phyloP scores from a whole-genome alignment of 2,329 filamentous ascomycete species.

The Tolypocladium ovalisporum region DNA sequence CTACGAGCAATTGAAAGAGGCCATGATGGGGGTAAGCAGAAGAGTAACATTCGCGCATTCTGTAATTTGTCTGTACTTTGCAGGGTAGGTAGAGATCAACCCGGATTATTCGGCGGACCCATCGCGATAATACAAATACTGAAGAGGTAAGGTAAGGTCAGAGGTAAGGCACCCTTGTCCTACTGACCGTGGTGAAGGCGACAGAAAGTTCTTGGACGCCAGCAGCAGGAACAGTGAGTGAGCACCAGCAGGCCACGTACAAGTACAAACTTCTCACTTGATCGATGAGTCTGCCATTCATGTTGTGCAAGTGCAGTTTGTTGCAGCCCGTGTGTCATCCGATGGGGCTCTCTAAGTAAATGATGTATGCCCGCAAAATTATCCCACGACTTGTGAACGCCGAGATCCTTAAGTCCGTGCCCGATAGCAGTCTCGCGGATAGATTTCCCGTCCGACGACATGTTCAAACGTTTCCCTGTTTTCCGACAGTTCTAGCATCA shows the following conservation, averaged over 20 bases:
- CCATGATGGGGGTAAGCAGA: not conserved
- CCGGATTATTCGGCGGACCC: conserved; percentile 1
- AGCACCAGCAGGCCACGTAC: not conserved
- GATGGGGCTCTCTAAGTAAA: conserved; percentile 15
- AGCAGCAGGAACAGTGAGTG: not conserved
- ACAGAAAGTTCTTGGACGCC: not conserved
- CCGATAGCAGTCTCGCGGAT: conserved; percentile 23
- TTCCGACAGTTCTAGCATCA: conserved; percentile 4
- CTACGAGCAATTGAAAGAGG: not conserved
- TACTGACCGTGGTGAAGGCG: conserved; percentile 16
- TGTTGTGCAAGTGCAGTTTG: not conserved
- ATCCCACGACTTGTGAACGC: conserved; percentile 22
- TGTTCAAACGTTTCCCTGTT: not conserved
- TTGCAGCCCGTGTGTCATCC: conserved; percentile 9
- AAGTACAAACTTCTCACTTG: not conserved
- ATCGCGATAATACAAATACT: conserved; percentile 6
- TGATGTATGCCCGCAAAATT: conserved; percentile 15
- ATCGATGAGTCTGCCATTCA: not conserved
- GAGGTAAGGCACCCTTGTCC: conserved; percentile 38
- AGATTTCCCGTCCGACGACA: conserved; percentile 2
- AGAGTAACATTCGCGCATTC: not conserved
- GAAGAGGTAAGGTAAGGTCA: conserved; percentile 46
- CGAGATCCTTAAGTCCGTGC: conserved; percentile 20
- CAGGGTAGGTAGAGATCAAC: conserved; percentile 5
- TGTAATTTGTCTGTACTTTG: conserved; percentile 3